These are phyloP conservation scores for Musa acuminata DNA, from an alignment of 176 grass and related monocot genomes.

Conservation along the genomic window DNA sequence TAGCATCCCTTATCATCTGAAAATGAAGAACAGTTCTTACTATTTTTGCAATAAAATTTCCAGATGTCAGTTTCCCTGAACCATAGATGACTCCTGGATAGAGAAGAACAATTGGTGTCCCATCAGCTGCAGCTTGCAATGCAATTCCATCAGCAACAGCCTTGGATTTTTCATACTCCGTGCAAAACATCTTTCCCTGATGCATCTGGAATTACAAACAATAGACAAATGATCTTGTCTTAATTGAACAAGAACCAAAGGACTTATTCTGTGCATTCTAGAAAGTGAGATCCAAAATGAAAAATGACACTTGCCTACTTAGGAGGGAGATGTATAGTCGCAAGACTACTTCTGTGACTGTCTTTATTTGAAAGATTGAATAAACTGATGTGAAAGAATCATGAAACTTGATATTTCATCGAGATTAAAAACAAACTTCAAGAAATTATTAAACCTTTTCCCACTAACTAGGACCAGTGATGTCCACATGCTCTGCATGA, in stretches of 20 bases:
- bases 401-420: background rate
- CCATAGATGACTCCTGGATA: constrained; percentile 92
- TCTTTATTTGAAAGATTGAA: background rate
- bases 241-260: background rate
- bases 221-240: background rate
- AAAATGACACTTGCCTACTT: background rate
- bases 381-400: background rate
- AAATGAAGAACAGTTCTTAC: constrained; percentile 39
- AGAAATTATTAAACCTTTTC: background rate
- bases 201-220: constrained; percentile 47
- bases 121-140: constrained; percentile 60
- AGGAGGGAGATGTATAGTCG: background rate
- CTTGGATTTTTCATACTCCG: constrained; percentile 96
- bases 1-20: background rate
- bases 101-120: constrained; percentile 59
- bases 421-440: background rate
- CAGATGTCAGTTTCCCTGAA: constrained; percentile 66
- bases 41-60: constrained; percentile 70
- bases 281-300: background rate
- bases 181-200: constrained; percentile 69
- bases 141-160: constrained; percentile 64
- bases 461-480: background rate
- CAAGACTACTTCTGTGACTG: background rate
- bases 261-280: background rate
- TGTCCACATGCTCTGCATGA: background rate